Evolutionary conservation across 805 yeast species (phyloP).

Genomic region (Starmera dryadoides): DNA sequence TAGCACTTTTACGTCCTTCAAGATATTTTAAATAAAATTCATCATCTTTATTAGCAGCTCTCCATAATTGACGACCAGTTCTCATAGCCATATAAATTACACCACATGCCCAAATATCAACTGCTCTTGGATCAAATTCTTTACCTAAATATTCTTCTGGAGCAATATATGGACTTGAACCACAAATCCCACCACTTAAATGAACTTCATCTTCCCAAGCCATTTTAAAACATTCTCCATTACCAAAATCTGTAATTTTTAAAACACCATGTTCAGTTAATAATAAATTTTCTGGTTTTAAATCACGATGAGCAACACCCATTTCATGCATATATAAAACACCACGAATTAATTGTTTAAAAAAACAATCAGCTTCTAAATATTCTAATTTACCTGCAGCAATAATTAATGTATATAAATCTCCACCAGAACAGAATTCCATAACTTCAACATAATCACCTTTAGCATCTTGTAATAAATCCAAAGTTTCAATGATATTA

Average conservation of each 20-base stretch:
- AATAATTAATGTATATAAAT: constrained; percentile 63
- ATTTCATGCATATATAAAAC: constrained; percentile 83
- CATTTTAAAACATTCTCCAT: constrained; percentile 74
- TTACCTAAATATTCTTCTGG: constrained; percentile 69
- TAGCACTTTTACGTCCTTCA: constrained; percentile 68
- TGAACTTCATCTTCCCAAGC: constrained; percentile 76
- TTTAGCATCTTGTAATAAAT: constrained; percentile 71
- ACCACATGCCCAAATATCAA: constrained; percentile 91
- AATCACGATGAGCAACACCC: constrained; percentile 87
- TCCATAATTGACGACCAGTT: constrained; percentile 92
- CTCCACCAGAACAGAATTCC: constrained; percentile 84
- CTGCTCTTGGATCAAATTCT: constrained; percentile 74
- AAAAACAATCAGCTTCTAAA: constrained; percentile 84
- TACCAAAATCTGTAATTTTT: constrained; percentile 87
- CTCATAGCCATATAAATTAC: constrained; percentile 91
- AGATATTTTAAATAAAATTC: constrained; percentile 74
- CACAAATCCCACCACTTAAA: constrained; percentile 70
- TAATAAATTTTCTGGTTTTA: constrained; percentile 81
- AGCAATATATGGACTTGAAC: constrained; percentile 85
- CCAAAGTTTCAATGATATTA: constrained; percentile 72
- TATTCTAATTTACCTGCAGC: constrained; percentile 75
- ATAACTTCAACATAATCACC: constrained; percentile 80
- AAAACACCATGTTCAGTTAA: constrained; percentile 65
- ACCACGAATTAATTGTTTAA: constrained; percentile 78
- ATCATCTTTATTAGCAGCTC: constrained; percentile 72